phyloP scores from a whole-genome alignment of 768 basidiomycete species.

The Hericium erinaceus region DNA sequence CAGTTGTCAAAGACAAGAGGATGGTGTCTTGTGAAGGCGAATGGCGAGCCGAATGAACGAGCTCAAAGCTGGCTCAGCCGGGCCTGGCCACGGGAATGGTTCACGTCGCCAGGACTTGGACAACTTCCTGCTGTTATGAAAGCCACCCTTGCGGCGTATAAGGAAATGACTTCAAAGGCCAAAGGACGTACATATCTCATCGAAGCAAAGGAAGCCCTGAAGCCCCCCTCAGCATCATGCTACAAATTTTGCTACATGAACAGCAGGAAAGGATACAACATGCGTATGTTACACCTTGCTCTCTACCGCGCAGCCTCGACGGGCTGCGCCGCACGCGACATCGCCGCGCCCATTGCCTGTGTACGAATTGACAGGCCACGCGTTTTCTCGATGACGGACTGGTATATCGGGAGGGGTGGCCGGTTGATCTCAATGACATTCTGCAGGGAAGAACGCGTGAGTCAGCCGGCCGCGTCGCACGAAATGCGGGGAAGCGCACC shows the following conservation, averaged over 20 bases:
- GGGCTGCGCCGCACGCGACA: conserved; percentile 29
- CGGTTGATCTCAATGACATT: conserved; percentile 96
- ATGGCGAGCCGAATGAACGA: too few relatives aligned
- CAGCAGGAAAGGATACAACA: background rate
- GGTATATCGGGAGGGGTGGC: conserved; percentile 83
- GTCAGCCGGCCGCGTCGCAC: conserved; percentile 5
- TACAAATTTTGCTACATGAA: background rate
- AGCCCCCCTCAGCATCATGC: background rate
- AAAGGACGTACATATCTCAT: too few relatives aligned
- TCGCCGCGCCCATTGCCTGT: conserved; percentile 80
- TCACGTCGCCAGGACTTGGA: too few relatives aligned
- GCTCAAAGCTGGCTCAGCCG: too few relatives aligned
- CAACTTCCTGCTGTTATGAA: too few relatives aligned
- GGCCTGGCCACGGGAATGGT: too few relatives aligned
- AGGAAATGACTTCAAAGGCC: too few relatives aligned
- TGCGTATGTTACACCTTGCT: too few relatives aligned
- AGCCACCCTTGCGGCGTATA: too few relatives aligned
- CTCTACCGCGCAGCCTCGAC: conserved; percentile 18
- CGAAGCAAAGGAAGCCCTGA: too few relatives aligned
- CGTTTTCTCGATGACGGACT: conserved; percentile 92
- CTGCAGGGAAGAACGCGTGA: conserved; percentile 29
- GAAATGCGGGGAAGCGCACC: conserved; percentile 30
- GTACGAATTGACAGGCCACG: conserved; percentile 86
- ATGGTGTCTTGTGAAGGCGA: too few relatives aligned
- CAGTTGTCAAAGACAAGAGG: too few relatives aligned